Evolutionary conservation across 805 yeast genomes (phyloP), one percentile per base, ranked within the genome.

Genomic region (Metschnikowia vanudenii): DNA sequence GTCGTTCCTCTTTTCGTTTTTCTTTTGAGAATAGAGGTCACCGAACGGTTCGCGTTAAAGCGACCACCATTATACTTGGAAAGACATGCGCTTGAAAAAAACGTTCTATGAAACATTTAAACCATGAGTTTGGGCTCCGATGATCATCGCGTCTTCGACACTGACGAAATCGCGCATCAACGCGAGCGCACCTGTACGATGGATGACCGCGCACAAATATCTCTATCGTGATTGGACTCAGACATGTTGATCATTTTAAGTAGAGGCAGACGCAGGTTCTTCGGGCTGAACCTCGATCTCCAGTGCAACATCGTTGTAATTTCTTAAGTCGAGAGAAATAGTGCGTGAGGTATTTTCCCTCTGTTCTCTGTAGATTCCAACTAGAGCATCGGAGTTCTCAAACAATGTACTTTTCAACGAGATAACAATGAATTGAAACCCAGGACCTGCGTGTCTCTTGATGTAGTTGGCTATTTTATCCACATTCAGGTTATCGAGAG

Each of bases 351-450:
- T 77, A 57, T 86, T 88, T 43, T 81, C 79, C 7, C 70, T 67
- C 56, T 86, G 95, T 49, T 87, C 94, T 52, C 96, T 76, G 69
- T 88, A 91, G 41, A 94, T 91, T 28, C 99, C 99, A 4, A 94
- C 96, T 47, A 94, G 73, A 0, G 96, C 84, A 60, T 89, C 96
- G 7, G 96, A 87, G 57, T 82, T 81, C 60, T 91, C 96, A 65
- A 86, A 94, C 59, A 94, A 73, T 1, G 88, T 79, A 58, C 85
- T 89, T 67, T 92, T 94, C 65, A 94, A 77, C 37, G 96, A 86
- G 51, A 94, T 94, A 37, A 94, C 96, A 63, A 94, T 89, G 58
- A 92, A 89, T 61, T 94, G 99, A 63, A 88, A 81, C 36, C 80
- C 76, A 1, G 89, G 85, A 20, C 88, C 85, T 2, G 92, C 82